Evolutionary conservation across 805 yeast genomes (phyloP).

Genomic region (Candida ponderosae): DNA sequence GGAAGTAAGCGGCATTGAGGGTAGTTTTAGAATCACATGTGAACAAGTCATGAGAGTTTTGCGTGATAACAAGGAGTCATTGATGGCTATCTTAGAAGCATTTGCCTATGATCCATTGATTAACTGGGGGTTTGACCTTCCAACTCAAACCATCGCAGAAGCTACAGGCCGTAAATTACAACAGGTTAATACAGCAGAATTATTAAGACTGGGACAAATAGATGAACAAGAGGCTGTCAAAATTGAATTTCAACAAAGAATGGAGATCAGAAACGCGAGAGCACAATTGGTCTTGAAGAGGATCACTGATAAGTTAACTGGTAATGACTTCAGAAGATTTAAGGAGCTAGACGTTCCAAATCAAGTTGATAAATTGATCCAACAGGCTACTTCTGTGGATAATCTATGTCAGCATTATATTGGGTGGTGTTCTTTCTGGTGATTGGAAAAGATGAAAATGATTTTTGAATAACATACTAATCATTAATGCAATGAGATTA

Average conservation of each 20-base stretch:
- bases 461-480: neutral
- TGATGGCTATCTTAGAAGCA: conserved; percentile 97
- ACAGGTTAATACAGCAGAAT: conserved; percentile 59
- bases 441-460: conserved; percentile 5
- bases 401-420: conserved; percentile 93
- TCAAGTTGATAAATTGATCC: conserved; percentile 90
- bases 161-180: conserved; percentile 66
- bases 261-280: conserved; percentile 76
- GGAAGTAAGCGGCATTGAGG: conserved; percentile 99
- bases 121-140: conserved; percentile 97
- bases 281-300: conserved; percentile 85
- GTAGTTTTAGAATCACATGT: conserved; percentile 92
- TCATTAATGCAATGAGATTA: too few relatives aligned
- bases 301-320: conserved; percentile 86
- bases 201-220: conserved; percentile 64
- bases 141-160: conserved; percentile 68
- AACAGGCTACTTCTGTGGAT: conserved; percentile 94
- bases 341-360: conserved; percentile 71
- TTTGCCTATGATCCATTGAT: conserved; percentile 98
- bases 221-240: conserved; percentile 70
- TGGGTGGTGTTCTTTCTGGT: conserved; percentile 99
- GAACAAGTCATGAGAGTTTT: conserved; percentile 95
- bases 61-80: conserved; percentile 88
- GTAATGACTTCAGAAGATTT: conserved; percentile 79
- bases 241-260: conserved; percentile 60